Conservation (phyloP, 2,329 filamentous ascomycete species). For the Cercospora sp. region DNA sequence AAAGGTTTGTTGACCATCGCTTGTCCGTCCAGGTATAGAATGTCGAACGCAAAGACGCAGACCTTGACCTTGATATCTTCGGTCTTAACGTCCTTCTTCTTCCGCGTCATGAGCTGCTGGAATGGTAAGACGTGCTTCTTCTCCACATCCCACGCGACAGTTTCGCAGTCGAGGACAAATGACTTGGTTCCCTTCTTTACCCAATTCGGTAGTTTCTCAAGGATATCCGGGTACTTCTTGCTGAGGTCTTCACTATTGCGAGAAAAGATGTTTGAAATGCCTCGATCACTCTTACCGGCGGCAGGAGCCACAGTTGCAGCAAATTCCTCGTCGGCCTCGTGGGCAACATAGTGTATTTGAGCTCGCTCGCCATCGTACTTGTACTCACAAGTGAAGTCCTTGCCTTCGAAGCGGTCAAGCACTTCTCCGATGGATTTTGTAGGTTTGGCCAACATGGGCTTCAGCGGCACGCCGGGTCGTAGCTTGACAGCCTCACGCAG, state of each 20-base stretch:
- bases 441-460: constrained; percentile 97
- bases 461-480: constrained; percentile 88
- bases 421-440: constrained; percentile 98
- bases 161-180: constrained; percentile 98
- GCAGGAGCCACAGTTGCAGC: constrained; percentile 59
- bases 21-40: constrained; percentile 90
- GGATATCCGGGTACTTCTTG: constrained; percentile 95
- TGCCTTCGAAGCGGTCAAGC: constrained; percentile 90
- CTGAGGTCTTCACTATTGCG: constrained; percentile 95
- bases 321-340: constrained; percentile 70
- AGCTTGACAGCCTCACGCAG: constrained; percentile 84
- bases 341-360: constrained; percentile 96
- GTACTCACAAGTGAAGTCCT: constrained; percentile 96
- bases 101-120: constrained; percentile 96
- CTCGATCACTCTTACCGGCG: constrained; percentile 66
- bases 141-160: constrained; percentile 90
- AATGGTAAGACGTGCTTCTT: constrained; percentile 97
- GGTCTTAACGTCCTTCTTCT: constrained; percentile 93
- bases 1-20: constrained; percentile 83
- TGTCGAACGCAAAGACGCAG: constrained; percentile 94
- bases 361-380: constrained; percentile 98
- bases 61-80: constrained; percentile 97
- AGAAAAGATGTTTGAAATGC: constrained; percentile 91
- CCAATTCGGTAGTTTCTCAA: constrained; percentile 84
- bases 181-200: constrained; percentile 86